phyloP scores from a whole-genome alignment of 164 flowering plant genomes.

The Vitis amurensis region DNA sequence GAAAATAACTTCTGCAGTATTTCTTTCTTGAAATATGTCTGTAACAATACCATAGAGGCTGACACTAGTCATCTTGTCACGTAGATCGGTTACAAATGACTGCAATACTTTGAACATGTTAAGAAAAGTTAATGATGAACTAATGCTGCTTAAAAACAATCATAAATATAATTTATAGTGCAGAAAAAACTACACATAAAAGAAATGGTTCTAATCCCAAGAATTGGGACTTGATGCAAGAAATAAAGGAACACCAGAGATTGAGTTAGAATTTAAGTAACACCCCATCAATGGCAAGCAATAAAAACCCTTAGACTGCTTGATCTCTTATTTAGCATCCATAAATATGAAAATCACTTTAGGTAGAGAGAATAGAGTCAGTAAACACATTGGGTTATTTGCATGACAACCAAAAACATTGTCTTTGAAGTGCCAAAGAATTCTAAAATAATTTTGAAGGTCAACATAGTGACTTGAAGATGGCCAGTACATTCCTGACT shows the following conservation, averaged over 20 bases:
- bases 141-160: neutral
- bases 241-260: no score
- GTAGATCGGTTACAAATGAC: constrained; percentile 77
- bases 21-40: constrained; percentile 47
- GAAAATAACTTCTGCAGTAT: constrained; percentile 36
- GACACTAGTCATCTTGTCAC: constrained; percentile 84
- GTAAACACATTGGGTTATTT: no score
- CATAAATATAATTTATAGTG: neutral
- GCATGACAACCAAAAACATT: no score
- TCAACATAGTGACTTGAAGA: no score
- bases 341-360: no score
- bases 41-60: constrained; percentile 81
- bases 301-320: neutral
- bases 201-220: neutral
- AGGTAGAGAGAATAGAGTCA: no score
- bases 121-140: constrained; percentile 7
- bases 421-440: no score
- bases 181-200: neutral
- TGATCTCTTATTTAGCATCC: no score
- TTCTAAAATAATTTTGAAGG: no score
- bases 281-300: neutral
- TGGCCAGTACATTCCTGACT: no score
- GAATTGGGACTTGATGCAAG: no score
- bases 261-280: neutral
- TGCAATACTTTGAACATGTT: constrained; percentile 49